Conservation (phyloP, 352 stramenopile genomes). For the Globisporangium uncinulatum region DNA sequence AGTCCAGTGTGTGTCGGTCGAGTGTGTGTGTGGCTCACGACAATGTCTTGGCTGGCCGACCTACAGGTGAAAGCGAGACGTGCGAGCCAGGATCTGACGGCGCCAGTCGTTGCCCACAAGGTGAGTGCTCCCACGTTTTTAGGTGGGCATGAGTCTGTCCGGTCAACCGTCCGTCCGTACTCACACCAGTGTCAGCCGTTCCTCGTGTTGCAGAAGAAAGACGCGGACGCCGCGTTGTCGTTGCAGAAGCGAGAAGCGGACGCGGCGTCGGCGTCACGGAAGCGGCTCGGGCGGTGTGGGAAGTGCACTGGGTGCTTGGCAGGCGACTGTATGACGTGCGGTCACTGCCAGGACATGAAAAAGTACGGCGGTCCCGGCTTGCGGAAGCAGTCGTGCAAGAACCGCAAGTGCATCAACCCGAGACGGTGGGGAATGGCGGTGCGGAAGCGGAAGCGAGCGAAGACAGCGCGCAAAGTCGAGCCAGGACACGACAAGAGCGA, state of each 20-base stretch:
- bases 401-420: constrained; percentile 76
- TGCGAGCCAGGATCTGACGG: constrained; percentile 8
- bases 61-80: constrained; percentile 3
- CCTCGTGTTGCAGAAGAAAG: constrained; percentile 21
- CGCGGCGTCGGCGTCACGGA: constrained; percentile 31
- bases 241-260: constrained; percentile 6
- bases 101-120: constrained; percentile 2
- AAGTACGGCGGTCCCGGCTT: constrained; percentile 84
- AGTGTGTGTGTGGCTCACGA: neutral
- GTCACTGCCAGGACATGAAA: constrained; percentile 87
- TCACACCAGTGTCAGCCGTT: neutral
- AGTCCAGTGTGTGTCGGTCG: neutral
- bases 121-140: neutral
- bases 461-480: constrained; percentile 5
- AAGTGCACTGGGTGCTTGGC: constrained; percentile 72
- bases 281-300: constrained; percentile 73
- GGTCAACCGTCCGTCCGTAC: neutral
- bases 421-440: constrained; percentile 45
- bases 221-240: constrained; percentile 11
- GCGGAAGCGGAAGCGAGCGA: constrained; percentile 37
- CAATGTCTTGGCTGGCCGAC: neutral
- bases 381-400: constrained; percentile 86
- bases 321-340: constrained; percentile 84
- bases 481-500: constrained; percentile 11
- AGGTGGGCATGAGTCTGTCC: neutral